These are phyloP conservation scores for Bipolaris zeicola DNA, from an alignment of 2,329 filamentous ascomycete genomes.

Conservation along the genomic window DNA sequence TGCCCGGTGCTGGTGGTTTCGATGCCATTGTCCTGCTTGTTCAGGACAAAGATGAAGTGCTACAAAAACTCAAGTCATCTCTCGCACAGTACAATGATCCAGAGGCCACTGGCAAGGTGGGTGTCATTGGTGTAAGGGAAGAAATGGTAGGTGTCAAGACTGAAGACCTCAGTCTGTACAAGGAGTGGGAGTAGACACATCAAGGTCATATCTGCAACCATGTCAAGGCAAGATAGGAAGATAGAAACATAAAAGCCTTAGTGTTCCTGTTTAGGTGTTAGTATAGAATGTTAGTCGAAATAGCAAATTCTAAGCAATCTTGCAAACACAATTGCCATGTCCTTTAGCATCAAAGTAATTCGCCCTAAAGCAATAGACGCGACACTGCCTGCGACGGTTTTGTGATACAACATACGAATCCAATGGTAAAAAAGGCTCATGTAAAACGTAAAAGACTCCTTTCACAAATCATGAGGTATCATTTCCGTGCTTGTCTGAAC, in stretches of 20 bases:
- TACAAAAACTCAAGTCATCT: constrained; percentile 64
- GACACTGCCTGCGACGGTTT: background rate
- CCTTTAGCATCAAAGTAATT: background rate
- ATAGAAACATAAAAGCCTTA: background rate
- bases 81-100: constrained; percentile 67
- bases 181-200: constrained; percentile 43
- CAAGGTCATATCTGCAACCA: background rate
- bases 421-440: background rate
- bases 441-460: constrained; percentile 1
- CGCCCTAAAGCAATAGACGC: too few species aligned
- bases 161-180: constrained; percentile 50
- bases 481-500: constrained; percentile 40
- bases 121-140: constrained; percentile 71
- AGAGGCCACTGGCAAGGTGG: constrained; percentile 59
- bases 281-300: constrained; percentile 6
- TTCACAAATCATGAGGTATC: constrained; percentile 23
- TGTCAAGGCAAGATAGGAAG: background rate
- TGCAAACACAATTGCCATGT: background rate
- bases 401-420: background rate
- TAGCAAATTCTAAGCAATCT: background rate
- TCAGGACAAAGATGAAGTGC: constrained; percentile 70
- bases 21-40: constrained; percentile 86
- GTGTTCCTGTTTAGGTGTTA: background rate
- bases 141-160: constrained; percentile 69
- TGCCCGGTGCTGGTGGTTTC: constrained; percentile 91